These are phyloP conservation scores for Vickermania ingenoplastis DNA, from an alignment of 208 protist species.

Conservation along the genomic window DNA sequence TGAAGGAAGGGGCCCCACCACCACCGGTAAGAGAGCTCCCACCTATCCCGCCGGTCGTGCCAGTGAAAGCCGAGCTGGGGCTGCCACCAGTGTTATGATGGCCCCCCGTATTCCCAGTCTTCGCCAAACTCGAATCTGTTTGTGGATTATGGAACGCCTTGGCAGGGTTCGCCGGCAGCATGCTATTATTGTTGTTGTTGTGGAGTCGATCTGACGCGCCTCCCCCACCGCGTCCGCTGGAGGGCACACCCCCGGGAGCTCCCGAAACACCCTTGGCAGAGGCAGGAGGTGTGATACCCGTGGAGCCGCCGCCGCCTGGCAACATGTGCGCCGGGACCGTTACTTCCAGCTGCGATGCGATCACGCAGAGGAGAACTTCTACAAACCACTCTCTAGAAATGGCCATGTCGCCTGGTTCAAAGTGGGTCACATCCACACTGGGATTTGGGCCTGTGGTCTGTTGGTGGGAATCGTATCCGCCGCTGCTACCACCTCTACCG, in stretches of 20 bases:
- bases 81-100: background rate
- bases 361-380: conserved; percentile 29
- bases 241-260: background rate
- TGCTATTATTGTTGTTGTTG: background rate
- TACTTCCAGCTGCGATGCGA: conserved; percentile 13
- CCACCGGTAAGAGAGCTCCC: background rate
- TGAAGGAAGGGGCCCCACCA: background rate
- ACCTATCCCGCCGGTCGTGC: background rate
- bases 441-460: too few relatives aligned
- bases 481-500: too few relatives aligned
- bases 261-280: background rate
- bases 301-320: background rate
- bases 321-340: background rate
- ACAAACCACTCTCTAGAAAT: conserved; percentile 61
- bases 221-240: too few relatives aligned
- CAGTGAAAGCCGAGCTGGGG: background rate
- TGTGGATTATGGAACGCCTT: background rate
- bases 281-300: background rate
- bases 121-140: background rate
- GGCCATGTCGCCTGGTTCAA: conserved; percentile 29
- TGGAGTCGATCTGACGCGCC: too few relatives aligned
- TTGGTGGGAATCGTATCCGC: too few relatives aligned
- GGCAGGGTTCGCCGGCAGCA: background rate
- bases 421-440: conserved; percentile 13
- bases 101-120: background rate